Evolutionary conservation across 306 rosid genomes (phyloP).

Genomic region (Abrus pulchellus): DNA sequence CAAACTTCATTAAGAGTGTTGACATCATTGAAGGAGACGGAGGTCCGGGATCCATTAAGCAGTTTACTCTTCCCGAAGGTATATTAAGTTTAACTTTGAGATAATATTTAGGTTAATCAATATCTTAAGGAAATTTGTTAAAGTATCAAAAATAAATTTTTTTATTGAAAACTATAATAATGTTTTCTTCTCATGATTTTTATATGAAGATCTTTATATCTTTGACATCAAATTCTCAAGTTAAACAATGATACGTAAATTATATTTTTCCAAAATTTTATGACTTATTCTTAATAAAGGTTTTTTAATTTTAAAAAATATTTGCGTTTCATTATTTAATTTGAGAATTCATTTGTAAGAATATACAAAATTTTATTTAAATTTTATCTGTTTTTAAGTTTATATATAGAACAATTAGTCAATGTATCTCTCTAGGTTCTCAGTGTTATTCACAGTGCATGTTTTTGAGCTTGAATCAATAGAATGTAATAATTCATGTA

Average conservation of each 20-base stretch:
- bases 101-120: no score
- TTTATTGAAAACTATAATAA: no score
- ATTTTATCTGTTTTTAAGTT: no score
- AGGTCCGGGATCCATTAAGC: conserved; percentile 58
- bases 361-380: no score
- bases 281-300: background rate
- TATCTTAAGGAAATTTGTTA: no score
- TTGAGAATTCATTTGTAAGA: no score
- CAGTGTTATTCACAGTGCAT: background rate
- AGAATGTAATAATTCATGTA: background rate
- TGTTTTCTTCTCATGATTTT: background rate
- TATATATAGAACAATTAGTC: background rate
- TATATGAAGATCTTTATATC: background rate
- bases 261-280: background rate
- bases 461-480: background rate
- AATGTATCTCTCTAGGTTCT: background rate
- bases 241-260: background rate
- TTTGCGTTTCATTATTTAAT: background rate
- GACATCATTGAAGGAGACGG: conserved; percentile 62
- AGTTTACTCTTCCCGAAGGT: conserved; percentile 48
- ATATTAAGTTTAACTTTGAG: background rate
- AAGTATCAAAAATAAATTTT: no score
- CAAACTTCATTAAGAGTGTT: conserved; percentile 22
- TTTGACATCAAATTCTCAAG: background rate
- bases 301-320: background rate